Base-by-base conservation (phyloP, 768 basidiomycete genomes). In the Trametes cubensis region DNA sequence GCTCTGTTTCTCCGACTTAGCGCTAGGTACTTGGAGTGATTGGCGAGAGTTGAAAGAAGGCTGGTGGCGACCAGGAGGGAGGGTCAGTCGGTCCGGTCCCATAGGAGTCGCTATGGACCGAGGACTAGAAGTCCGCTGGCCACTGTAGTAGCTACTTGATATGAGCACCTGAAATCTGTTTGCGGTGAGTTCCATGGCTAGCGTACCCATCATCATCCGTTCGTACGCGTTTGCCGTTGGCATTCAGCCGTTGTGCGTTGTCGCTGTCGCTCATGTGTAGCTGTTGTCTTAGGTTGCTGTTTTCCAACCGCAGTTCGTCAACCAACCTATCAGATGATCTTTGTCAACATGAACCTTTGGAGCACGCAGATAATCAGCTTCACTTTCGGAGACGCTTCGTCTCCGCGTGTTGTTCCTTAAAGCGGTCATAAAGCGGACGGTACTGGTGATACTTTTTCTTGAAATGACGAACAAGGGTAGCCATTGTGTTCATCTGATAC, bases 401-500 rank as follows among this genome's bases (percentile, higher is more conserved):
- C 39, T 71, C 47, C 87, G 71, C 17, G 76, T 52, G 66, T 47
- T 86, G 83, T 4, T 75, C 74, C 67, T 81, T 85, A 10, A 85
- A 69, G 13, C 81, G 80, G 23, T 87, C 84, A 18, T 87, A 75
- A 13, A 83, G 63, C 4, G 71, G 72, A 8, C 83, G 79, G 54
- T 84, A 83, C 66, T 89, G 85, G 34, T 82, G 72, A 65, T 82
- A 81, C 63, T 85, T 83, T 13, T 76, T 70, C 64, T 83, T 85
- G 69, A 87, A 88, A 64, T 83, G 82, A 46, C 84, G 81, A 45
- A 91, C 81, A 62, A 91, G 84, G 30, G 82, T 78, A 5, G 85
- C 85, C 75, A 93, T 82, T 13, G 84, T 83, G 66, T 90, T 88
- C 74, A 89, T 85, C 73, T 94, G 92, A 68, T 92, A 92, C 90